These are phyloP conservation scores for Vanderwaltozyma polyspora DNA, from an alignment of 805 yeast species.

Conservation along the genomic window DNA sequence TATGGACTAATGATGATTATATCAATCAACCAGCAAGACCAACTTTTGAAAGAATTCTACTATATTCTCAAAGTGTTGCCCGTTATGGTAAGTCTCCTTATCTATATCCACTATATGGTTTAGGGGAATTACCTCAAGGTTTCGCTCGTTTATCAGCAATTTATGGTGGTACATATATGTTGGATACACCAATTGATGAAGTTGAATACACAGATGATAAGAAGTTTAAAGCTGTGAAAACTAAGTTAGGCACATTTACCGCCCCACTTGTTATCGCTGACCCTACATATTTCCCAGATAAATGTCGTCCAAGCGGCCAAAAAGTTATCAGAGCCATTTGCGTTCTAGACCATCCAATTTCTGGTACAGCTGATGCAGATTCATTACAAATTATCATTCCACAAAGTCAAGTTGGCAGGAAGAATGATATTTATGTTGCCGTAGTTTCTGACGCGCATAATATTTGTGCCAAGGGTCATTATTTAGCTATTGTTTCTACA, in stretches of 20 bases:
- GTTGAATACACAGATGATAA: constrained; percentile 61
- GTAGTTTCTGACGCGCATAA: constrained; percentile 81
- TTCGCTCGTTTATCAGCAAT: constrained; percentile 94
- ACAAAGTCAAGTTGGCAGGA: constrained; percentile 86
- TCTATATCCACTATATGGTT: constrained; percentile 88
- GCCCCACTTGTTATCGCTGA: constrained; percentile 94
- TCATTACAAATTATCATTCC: constrained; percentile 93
- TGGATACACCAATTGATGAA: constrained; percentile 91
- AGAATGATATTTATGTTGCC: constrained; percentile 90
- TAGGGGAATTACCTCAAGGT: constrained; percentile 98
- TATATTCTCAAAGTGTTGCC: constrained; percentile 84
- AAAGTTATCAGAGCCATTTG: constrained; percentile 46
- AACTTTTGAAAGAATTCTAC: constrained; percentile 71
- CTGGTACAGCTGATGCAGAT: constrained; percentile 71
- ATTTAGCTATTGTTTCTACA: constrained; percentile 88
- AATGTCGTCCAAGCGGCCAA: constrained; percentile 30
- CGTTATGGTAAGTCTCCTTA: constrained; percentile 95
- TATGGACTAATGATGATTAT: constrained; percentile 89
- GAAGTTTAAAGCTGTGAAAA: constrained; percentile 73
- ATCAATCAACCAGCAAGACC: constrained; percentile 84
- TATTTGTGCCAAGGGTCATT: constrained; percentile 80
- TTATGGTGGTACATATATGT: constrained; percentile 97
- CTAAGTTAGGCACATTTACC: constrained; percentile 83
- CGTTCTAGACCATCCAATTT: constrained; percentile 78
- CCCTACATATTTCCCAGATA: constrained; percentile 88